phyloP scores from a whole-genome alignment of 208 protist species.

The Trypanosoma vivax region DNA sequence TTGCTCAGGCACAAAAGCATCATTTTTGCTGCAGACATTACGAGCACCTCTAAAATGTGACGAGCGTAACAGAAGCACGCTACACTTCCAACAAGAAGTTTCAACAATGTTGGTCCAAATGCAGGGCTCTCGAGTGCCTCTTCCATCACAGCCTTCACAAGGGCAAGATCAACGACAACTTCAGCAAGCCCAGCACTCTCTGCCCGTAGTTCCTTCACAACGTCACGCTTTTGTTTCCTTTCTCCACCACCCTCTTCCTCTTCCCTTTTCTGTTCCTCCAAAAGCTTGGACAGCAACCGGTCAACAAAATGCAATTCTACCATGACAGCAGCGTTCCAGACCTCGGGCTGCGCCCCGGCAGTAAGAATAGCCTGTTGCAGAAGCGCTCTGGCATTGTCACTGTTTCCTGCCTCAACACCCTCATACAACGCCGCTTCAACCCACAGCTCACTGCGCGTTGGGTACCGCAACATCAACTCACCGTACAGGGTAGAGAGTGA shows the following conservation, averaged over 20 bases:
- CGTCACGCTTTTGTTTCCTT: constrained; percentile 6
- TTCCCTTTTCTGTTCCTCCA: constrained; percentile 22
- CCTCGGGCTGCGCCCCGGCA: constrained; percentile 32
- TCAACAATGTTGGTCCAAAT: constrained; percentile 33
- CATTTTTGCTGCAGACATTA: constrained; percentile 15
- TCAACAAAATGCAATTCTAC: constrained; percentile 69
- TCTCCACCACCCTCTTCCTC: constrained; percentile 8
- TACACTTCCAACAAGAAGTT: constrained; percentile 33
- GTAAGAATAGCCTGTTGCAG: constrained; percentile 74
- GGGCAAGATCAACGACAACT: constrained; percentile 59
- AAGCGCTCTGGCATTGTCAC: constrained; percentile 67
- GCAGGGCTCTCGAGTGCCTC: constrained; percentile 54
- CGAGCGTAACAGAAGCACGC: constrained; percentile 39
- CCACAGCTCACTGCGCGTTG: constrained; percentile 62
- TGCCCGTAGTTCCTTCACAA: constrained; percentile 30
- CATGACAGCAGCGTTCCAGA: constrained; percentile 67
- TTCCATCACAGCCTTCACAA: constrained; percentile 62
- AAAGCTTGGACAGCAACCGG: constrained; percentile 38
- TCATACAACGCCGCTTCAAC: constrained; percentile 75
- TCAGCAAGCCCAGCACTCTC: constrained; percentile 59
- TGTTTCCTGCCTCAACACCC: constrained; percentile 44
- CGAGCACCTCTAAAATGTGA: constrained; percentile 28
- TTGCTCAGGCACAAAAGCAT: constrained; percentile 16
- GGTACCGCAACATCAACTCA: constrained; percentile 61
- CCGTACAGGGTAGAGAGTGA: constrained; percentile 71